Evolutionary conservation across 495 filamentous ascomycete genomes (phyloP).

Genomic region (Aspergillus baeticus): DNA sequence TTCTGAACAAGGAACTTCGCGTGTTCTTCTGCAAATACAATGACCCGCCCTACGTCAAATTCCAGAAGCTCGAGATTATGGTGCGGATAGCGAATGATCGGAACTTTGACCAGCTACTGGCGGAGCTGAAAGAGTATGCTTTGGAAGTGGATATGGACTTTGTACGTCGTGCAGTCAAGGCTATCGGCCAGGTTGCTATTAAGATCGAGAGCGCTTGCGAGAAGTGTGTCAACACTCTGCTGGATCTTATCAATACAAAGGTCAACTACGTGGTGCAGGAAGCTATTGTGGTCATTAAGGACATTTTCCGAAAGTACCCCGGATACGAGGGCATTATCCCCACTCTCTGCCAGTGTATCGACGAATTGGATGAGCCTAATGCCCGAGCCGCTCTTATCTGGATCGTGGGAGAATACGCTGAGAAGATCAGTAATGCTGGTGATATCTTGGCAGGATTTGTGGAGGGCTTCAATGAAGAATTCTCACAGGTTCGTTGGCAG

Average conservation of each 20-base stretch:
- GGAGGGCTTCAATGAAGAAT: conserved; percentile 90
- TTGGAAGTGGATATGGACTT: conserved; percentile 99
- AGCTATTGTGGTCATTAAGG: conserved; percentile 96
- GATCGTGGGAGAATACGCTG: conserved; percentile 98
- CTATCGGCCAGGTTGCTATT: conserved; percentile 96
- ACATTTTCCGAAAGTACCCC: conserved; percentile 96
- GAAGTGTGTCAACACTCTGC: conserved; percentile 88
- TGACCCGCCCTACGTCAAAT: conserved; percentile 95
- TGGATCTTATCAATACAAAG: conserved; percentile 94
- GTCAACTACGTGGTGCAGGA: conserved; percentile 99
- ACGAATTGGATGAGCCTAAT: conserved; percentile 93
- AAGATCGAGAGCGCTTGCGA: conserved; percentile 94
- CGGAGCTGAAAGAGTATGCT: conserved; percentile 95
- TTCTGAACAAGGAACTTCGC: conserved; percentile 92
- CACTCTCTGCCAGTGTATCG: conserved; percentile 92
- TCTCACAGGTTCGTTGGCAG: conserved; percentile 63
- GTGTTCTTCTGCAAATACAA: conserved; percentile 99
- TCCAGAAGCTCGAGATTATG: conserved; percentile 98
- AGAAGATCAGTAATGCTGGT: conserved; percentile 97
- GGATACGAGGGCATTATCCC: conserved; percentile 98
- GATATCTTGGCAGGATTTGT: conserved; percentile 86
- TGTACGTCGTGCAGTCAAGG: conserved; percentile 87
- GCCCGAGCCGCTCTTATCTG: conserved; percentile 91
- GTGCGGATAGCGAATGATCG: conserved; percentile 97
- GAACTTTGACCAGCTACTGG: conserved; percentile 91